A percentile compares a stretch with the other conserved stretches of the same genome.
Conservation (phyloP, 1,139 yeast genomes). For the Candida sanyaensis region DNA sequence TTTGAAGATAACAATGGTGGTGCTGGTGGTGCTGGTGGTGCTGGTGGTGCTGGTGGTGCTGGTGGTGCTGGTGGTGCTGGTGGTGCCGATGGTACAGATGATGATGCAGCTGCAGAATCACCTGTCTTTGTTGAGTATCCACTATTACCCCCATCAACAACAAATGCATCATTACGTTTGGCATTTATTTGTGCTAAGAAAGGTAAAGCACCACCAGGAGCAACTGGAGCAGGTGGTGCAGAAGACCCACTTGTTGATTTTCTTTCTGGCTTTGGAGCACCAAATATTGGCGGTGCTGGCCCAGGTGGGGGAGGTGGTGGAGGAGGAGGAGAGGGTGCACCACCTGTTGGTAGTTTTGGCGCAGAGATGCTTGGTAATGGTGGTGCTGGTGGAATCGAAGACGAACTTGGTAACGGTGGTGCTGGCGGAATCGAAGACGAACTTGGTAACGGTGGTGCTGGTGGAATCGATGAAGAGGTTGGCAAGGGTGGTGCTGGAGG, state of each 20-base stretch:
- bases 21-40: conserved; percentile 7
- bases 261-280: conserved; percentile 11
- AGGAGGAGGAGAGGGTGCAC: conserved; percentile 17
- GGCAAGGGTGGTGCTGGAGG: conserved; percentile 16
- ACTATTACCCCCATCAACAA: conserved; percentile 30
- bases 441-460: conserved; percentile 20
- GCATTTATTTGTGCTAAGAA: conserved; percentile 46
- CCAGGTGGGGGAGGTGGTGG: conserved; percentile 15
- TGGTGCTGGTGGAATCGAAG: no score
- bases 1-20: conserved; percentile 12
- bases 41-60: no score
- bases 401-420: no score
- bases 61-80: no score
- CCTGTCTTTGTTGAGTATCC: conserved; percentile 20
- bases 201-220: conserved; percentile 35
- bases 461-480: conserved; percentile 11
- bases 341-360: conserved; percentile 6
- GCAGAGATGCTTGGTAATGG: conserved; percentile 9
- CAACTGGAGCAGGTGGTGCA: conserved; percentile 17
- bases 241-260: conserved; percentile 10
- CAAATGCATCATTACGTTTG: conserved; percentile 36
- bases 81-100: no score
- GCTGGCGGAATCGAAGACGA: conserved; percentile 18
- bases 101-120: conserved; percentile 16
- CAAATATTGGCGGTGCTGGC: conserved; percentile 24